phyloP scores from a whole-genome alignment of 1,284 basidiomycete species.

The Schizophyllum commune region DNA sequence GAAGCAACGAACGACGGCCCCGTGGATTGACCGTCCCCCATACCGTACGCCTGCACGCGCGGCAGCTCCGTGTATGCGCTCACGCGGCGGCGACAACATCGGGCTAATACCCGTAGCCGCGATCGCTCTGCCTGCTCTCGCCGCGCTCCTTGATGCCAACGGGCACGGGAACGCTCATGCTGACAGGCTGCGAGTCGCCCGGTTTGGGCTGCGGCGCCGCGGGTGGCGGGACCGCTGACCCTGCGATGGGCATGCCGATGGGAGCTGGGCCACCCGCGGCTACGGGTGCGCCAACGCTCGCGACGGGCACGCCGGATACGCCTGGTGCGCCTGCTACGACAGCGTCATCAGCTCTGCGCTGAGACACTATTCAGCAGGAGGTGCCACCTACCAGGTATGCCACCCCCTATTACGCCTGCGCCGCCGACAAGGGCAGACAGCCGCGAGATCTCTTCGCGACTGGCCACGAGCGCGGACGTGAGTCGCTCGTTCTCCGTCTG shows the following conservation, averaged over 20 bases:
- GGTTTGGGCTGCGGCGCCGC: background rate
- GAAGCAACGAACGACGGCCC: no score
- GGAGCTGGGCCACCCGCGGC: no score
- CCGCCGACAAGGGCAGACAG: slow-evolving; percentile 60
- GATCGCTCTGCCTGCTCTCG: background rate
- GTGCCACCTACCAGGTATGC: background rate
- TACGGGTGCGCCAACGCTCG: background rate
- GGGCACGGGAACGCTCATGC: background rate
- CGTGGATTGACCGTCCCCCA: no score
- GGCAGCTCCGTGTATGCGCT: background rate
- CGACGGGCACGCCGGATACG: background rate
- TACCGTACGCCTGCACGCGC: background rate
- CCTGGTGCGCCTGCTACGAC: background rate
- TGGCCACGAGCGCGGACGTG: slow-evolving; percentile 63
- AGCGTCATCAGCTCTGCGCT: no score
- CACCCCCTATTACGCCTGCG: slow-evolving; percentile 12
- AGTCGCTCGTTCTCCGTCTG: slow-evolving; percentile 93
- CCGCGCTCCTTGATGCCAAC: background rate
- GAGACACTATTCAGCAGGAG: background rate
- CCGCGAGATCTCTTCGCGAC: slow-evolving; percentile 74
- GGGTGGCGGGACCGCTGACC: background rate
- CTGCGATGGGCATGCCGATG: background rate
- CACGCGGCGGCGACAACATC: background rate
- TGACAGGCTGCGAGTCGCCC: background rate
- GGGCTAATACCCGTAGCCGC: background rate